Base-by-base conservation (phyloP, 352 stramenopile genomes). In the Pythium brassicae region DNA sequence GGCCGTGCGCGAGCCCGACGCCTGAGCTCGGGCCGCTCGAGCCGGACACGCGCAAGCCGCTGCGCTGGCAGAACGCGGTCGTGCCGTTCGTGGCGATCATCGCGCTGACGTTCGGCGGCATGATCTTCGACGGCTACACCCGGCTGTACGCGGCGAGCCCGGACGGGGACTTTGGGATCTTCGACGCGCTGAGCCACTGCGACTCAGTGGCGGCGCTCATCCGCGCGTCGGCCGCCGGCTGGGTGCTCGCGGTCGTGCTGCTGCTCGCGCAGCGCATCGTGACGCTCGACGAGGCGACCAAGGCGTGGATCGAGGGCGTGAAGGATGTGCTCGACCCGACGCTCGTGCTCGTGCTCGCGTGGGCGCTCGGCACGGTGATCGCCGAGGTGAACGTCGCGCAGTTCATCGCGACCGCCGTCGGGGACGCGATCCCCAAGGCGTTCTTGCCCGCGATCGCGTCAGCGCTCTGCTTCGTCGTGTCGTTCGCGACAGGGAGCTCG, bases 311-410 rank as follows among this genome's bases (percentile, higher is more conserved):
- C 69, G 81, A 96, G 62, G 90, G 90, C 27, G 84, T 97, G 25
- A 96, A 95, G 68, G 86, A 95, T 45, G 88, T 97, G n/a, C 58
- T 97, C 19, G 86, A 95, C 63, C 87, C 90, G 29, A 93, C 90
- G 44, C 63, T 97, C 17, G 84, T 97, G 61, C 75, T 97, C 11
- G 76, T 91, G 15, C 77, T 97, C 3, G 89, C 90, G 10, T 97
- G 87, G 89, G 87, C 90, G 32, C 77, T 97, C 22, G 87, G 86
- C 23, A 75, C 72, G 0, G 84, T 96, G 48, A 96, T 96, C 45
- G 72, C 71, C 25, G 86, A 95, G 50, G 75, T 96, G 27, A 89
- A 89, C 47, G 90, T 88, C 5, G 87, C 89, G 26, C 72, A 80
- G 44, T 92, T 83, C 68, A 83, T 94, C 22, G 83, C 83, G 11